Conservation (phyloP, 768 basidiomycete genomes). For the Tricholoma terreum region DNA sequence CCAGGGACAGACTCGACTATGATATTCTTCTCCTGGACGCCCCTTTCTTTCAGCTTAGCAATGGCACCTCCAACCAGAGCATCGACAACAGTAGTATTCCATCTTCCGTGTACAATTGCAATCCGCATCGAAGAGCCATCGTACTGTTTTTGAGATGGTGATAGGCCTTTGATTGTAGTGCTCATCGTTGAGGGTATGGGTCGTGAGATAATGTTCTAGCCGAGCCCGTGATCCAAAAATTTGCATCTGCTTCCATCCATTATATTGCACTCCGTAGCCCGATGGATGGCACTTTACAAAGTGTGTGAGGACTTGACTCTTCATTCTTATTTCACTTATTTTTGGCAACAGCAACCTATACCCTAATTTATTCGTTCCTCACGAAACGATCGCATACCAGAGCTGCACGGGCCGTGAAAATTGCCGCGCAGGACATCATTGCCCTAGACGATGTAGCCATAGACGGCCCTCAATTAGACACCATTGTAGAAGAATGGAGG, state of each 20-base stretch:
- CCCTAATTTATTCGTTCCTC: slow-evolving; percentile 73
- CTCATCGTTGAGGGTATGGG: slow-evolving; percentile 35
- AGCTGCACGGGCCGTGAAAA: slow-evolving; percentile 71
- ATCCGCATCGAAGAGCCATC: slow-evolving; percentile 83
- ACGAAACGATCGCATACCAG: slow-evolving; percentile 61
- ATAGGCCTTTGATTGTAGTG: slow-evolving; percentile 76
- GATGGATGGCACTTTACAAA: slow-evolving; percentile 9
- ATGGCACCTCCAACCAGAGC: slow-evolving; percentile 80
- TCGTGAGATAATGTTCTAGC: slow-evolving; percentile 30
- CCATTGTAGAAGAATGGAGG: slow-evolving; percentile 69
- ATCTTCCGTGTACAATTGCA: slow-evolving; percentile 93
- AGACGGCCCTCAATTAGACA: slow-evolving; percentile 56
- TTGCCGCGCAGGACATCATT: slow-evolving; percentile 62
- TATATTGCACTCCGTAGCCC: too few relatives aligned
- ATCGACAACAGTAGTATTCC: slow-evolving; percentile 89
- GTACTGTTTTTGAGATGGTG: slow-evolving; percentile 54
- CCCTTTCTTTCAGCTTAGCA: slow-evolving; percentile 74
- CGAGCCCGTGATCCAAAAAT: neutral
- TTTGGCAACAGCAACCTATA: slow-evolving; percentile 59
- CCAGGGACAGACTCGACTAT: slow-evolving; percentile 91
- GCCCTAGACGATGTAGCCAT: slow-evolving; percentile 49
- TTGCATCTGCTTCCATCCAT: too few relatives aligned
- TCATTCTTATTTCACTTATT: neutral
- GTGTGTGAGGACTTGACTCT: slow-evolving; percentile 31
- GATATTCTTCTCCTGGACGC: slow-evolving; percentile 90